Percentiles rank a stretch among this genome's conserved stretches.
These are phyloP conservation scores for Globisporangium canariense DNA, from an alignment of 352 stramenopile species.

Conservation along the genomic window DNA sequence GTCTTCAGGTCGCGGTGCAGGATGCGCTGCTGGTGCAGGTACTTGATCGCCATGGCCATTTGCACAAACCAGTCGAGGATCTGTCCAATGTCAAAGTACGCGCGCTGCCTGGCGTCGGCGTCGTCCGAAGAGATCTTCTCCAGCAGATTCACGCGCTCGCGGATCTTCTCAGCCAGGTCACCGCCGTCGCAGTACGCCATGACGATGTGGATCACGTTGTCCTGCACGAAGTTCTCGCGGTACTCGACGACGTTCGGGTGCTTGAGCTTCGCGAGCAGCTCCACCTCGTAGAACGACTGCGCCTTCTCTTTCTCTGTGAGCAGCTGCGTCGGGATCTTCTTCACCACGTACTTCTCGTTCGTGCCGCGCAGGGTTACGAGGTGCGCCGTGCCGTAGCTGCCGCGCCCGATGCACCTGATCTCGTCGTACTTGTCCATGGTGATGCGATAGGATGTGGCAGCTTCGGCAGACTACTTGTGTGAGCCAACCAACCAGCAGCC, in stretches of 20 bases:
- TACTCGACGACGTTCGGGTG: slow-evolving; percentile 96
- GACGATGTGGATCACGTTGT: slow-evolving; percentile 89
- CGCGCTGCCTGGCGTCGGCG: slow-evolving; percentile 16
- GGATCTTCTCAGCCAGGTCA: slow-evolving; percentile 68
- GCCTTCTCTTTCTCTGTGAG: slow-evolving; percentile 73
- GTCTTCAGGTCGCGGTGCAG: slow-evolving; percentile 94
- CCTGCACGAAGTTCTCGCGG: slow-evolving; percentile 86
- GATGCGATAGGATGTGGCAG: background rate
- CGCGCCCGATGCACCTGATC: slow-evolving; percentile 68
- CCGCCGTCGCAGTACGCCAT: slow-evolving; percentile 96
- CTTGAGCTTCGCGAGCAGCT: slow-evolving; percentile 88
- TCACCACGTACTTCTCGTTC: slow-evolving; percentile 63
- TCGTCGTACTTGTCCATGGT: slow-evolving; percentile 77
- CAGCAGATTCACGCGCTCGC: slow-evolving; percentile 35
- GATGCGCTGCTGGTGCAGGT: slow-evolving; percentile 90
- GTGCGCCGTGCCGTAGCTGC: slow-evolving; percentile 74
- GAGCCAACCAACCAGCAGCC: background rate
- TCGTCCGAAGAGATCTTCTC: slow-evolving; percentile 20
- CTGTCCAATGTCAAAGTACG: slow-evolving; percentile 58
- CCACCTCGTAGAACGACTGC: slow-evolving; percentile 81
- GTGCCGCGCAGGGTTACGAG: slow-evolving; percentile 45
- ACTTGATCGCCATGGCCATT: slow-evolving; percentile 93
- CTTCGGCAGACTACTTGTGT: background rate
- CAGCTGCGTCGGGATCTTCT: slow-evolving; percentile 87
- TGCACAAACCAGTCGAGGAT: slow-evolving; percentile 92